Conservation (phyloP, 2,329 filamentous ascomycete genomes). For the Alternaria tenuissima region DNA sequence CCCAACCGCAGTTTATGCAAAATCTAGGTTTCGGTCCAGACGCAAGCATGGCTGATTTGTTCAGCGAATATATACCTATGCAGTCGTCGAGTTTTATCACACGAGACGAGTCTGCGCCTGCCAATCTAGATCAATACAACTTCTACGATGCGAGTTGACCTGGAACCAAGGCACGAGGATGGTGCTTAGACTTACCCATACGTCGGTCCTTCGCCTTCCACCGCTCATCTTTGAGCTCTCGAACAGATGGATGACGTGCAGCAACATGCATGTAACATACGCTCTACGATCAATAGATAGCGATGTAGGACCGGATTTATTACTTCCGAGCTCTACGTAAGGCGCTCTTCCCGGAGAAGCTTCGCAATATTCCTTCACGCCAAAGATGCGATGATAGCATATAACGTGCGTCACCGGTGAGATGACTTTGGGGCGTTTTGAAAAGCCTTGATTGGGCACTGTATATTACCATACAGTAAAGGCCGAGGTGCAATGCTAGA, state of each 20-base stretch:
- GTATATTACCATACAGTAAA: neutral
- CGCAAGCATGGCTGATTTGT: conserved; percentile 65
- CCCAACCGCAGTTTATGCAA: conserved; percentile 70
- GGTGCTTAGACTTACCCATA: neutral
- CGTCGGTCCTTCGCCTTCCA: neutral
- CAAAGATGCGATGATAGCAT: neutral
- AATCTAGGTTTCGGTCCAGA: conserved; percentile 72
- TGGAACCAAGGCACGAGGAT: neutral
- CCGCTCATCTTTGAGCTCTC: neutral
- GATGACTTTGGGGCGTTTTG: neutral
- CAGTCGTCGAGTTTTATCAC: conserved; percentile 46
- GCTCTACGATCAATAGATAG: neutral
- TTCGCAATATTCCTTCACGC: neutral
- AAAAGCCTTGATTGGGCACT: neutral
- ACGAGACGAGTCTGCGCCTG: conserved; percentile 23
- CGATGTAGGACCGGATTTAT: neutral
- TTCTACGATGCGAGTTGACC: conserved; percentile 37
- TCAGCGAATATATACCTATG: conserved; percentile 53
- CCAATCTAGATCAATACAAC: conserved; percentile 35
- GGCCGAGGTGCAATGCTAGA: neutral
- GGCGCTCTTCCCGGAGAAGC: neutral
- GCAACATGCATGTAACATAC: neutral
- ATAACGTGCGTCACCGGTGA: neutral
- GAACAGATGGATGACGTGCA: neutral
- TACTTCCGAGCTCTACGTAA: neutral